Conservation (phyloP, 163 green algal species). For the Smithsoniella earleae region DNA sequence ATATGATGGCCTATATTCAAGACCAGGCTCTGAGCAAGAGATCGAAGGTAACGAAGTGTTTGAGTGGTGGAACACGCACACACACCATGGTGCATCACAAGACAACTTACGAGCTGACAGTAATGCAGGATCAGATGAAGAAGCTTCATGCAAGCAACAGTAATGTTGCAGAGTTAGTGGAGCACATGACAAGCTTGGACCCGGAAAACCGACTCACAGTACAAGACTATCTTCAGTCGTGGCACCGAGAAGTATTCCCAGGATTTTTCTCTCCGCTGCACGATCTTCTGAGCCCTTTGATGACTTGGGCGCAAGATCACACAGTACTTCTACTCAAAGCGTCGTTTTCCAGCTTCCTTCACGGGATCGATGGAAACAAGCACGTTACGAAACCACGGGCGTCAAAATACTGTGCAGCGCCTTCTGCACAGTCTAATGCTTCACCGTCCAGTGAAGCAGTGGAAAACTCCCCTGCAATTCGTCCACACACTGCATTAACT, state of each 20-base stretch:
- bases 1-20: conserved; percentile 28
- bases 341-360: conserved; percentile 5
- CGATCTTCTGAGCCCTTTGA: conserved; percentile 18
- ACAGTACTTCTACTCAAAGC: conserved; percentile 21
- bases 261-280: conserved; percentile 15
- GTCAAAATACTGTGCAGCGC: background rate
- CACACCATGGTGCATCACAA: conserved; percentile 1
- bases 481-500: background rate
- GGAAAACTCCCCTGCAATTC: no score
- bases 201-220: conserved; percentile 43
- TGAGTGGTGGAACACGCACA: no score
- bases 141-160: conserved; percentile 43
- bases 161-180: conserved; percentile 61
- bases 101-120: background rate
- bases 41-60: no score
- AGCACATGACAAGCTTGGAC: conserved; percentile 80
- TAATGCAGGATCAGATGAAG: conserved; percentile 22
- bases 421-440: background rate
- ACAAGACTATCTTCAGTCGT: conserved; percentile 42
- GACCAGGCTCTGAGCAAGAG: background rate
- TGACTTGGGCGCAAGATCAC: conserved; percentile 16
- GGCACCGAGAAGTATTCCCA: background rate
- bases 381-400: background rate
- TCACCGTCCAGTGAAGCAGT: no score
- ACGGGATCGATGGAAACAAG: background rate